phyloP scores from a whole-genome alignment of 306 rosid species.

The Bauhinia variegata region DNA sequence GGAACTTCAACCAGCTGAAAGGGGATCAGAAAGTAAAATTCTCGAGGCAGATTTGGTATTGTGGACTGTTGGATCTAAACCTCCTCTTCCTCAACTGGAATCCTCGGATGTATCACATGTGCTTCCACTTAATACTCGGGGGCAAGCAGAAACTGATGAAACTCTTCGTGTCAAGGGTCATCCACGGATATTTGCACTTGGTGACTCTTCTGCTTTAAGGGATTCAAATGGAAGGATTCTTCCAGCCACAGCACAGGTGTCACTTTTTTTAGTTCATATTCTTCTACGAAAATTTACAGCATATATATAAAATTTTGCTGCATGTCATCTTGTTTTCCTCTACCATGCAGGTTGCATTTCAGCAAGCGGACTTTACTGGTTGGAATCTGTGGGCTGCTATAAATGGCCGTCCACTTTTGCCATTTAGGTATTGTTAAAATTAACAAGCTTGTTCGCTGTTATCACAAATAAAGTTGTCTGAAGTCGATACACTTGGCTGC shows the following conservation, averaged over 20 bases:
- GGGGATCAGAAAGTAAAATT: conserved; percentile 63
- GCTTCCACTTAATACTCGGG: conserved; percentile 85
- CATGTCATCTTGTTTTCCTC: conserved; percentile 27
- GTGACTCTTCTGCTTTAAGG: conserved; percentile 84
- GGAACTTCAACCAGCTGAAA: conserved; percentile 85
- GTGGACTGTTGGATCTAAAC: conserved; percentile 94
- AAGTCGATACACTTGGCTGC: conserved; percentile 25
- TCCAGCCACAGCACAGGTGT: conserved; percentile 97
- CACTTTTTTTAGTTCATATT: conserved; percentile 9
- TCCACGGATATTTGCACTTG: conserved; percentile 96
- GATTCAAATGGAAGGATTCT: conserved; percentile 85
- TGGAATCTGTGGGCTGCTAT: conserved; percentile 99
- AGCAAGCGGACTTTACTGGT: conserved; percentile 95
- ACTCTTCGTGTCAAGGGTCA: conserved; percentile 98
- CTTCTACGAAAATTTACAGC: conserved; percentile 21
- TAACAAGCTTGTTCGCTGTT: conserved; percentile 19
- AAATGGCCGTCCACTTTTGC: conserved; percentile 91
- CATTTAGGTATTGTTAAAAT: conserved; percentile 68
- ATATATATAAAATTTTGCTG: neutral
- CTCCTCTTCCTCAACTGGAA: conserved; percentile 75
- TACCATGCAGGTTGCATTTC: conserved; percentile 80
- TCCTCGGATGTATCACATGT: conserved; percentile 53
- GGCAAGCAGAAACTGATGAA: conserved; percentile 95
- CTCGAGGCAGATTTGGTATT: conserved; percentile 81
- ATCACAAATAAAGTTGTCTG: neutral